A percentile compares a stretch with the other conserved stretches of the same genome.
phyloP scores from a whole-genome alignment of 371 early-diverging fungal species.

The Lichtheimia hyalospora region DNA sequence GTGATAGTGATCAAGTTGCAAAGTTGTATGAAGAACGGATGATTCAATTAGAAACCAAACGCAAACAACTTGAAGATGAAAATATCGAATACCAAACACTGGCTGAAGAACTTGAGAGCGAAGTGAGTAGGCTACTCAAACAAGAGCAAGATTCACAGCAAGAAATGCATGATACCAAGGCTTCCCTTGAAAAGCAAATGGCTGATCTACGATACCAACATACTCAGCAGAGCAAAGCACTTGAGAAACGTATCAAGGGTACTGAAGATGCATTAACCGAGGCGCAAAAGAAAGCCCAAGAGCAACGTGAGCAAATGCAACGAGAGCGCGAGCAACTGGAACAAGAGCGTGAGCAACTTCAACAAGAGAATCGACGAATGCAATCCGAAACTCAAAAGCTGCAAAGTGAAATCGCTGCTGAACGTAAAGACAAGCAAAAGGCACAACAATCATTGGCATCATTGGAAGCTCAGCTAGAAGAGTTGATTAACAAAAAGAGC shows the following conservation, averaged over 20 bases:
- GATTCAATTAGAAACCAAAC: constrained; percentile 13
- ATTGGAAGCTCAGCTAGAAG: constrained; percentile 30
- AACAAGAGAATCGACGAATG: neutral
- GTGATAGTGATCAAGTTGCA: neutral
- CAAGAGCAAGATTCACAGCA: constrained; percentile 18
- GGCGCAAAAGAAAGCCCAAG: neutral
- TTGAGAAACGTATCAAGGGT: neutral
- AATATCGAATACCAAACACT: constrained; percentile 30
- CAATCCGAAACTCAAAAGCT: constrained; percentile 18
- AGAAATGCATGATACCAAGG: neutral
- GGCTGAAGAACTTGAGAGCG: constrained; percentile 31
- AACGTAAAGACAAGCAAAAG: constrained; percentile 22
- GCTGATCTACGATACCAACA: neutral
- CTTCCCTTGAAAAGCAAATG: neutral
- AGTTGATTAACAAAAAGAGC: constrained; percentile 31
- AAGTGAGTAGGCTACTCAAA: constrained; percentile 26
- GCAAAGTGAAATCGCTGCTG: constrained; percentile 13
- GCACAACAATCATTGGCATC: constrained; percentile 24
- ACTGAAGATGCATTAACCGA: neutral
- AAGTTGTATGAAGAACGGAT: constrained; percentile 15
- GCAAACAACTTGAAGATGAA: constrained; percentile 28
- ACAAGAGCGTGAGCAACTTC: neutral
- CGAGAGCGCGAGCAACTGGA: neutral
- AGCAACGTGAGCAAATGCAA: neutral
- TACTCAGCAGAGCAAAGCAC: neutral